Conservation (phyloP, 108 stramenopile species). For the Cyclotella sp. region DNA sequence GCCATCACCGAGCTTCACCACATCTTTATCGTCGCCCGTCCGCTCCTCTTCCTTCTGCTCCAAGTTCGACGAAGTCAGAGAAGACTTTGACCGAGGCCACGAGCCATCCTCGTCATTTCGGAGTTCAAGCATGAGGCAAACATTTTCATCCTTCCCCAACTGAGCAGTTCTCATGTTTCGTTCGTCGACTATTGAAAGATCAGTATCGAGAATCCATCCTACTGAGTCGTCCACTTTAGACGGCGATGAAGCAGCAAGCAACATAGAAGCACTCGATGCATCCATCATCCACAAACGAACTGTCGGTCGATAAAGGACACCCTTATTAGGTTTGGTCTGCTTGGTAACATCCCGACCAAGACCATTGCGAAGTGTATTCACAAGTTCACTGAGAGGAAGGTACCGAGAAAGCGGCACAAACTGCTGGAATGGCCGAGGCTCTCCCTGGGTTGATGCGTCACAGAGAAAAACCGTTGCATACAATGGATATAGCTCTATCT, state of each 20-base stretch:
- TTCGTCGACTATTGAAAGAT: slow-evolving; percentile 73
- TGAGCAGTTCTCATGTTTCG: slow-evolving; percentile 51
- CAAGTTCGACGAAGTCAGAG: neutral
- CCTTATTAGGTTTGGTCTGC: slow-evolving; percentile 30
- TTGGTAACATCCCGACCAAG: slow-evolving; percentile 71
- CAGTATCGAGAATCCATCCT: slow-evolving; percentile 73
- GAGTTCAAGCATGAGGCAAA: slow-evolving; percentile 77
- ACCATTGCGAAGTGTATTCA: slow-evolving; percentile 74
- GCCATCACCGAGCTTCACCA: slow-evolving; percentile 74
- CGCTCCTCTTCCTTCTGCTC: slow-evolving; percentile 5
- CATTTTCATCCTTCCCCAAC: slow-evolving; percentile 44
- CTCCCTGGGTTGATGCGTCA: slow-evolving; percentile 75
- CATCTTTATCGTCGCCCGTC: slow-evolving; percentile 29
- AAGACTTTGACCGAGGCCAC: slow-evolving; percentile 70
- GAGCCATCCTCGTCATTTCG: slow-evolving; percentile 71
- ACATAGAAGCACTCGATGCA: slow-evolving; percentile 26
- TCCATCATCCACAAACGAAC: slow-evolving; percentile 77
- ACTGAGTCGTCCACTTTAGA: slow-evolving; percentile 33
- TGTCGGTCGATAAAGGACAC: neutral
- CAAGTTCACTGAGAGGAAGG: slow-evolving; percentile 65
- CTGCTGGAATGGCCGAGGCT: slow-evolving; percentile 88
- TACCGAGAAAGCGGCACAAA: slow-evolving; percentile 78
- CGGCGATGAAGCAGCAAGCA: slow-evolving; percentile 28
- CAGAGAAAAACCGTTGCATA: slow-evolving; percentile 86
- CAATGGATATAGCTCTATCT: slow-evolving; percentile 88